phyloP scores from a whole-genome alignment of 75 land plant species.

The Azolla pinnata region DNA sequence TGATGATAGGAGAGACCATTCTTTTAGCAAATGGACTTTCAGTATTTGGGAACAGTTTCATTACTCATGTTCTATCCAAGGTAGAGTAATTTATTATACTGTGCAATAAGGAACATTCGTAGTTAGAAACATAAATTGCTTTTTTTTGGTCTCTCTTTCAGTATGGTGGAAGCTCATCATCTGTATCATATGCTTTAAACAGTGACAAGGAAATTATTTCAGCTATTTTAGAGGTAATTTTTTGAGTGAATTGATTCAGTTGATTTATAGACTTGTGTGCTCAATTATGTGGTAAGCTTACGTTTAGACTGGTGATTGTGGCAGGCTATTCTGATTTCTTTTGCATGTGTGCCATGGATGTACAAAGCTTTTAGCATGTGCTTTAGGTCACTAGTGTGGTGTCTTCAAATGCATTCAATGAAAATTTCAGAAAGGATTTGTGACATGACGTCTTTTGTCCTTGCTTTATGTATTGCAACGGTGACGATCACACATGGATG shows the following conservation, averaged over 20 bases:
- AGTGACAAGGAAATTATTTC: slow-evolving; percentile 10
- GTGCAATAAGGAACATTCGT: neutral
- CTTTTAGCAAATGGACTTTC: slow-evolving; percentile 63
- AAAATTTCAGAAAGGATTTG: slow-evolving; percentile 10
- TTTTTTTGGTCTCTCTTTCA: neutral
- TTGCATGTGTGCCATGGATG: slow-evolving; percentile 35
- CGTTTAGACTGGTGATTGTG: neutral
- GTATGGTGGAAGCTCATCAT: neutral
- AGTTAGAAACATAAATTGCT: neutral
- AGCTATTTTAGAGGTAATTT: slow-evolving; percentile 10
- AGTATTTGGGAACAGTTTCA: slow-evolving; percentile 53
- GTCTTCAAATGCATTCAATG: slow-evolving; percentile 1
- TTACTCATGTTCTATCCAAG: slow-evolving; percentile 40
- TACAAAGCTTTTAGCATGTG: slow-evolving; percentile 22
- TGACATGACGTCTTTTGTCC: slow-evolving; percentile 35
- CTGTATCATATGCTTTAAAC: slow-evolving; percentile 4
- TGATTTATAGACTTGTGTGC: neutral
- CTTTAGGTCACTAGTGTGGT: slow-evolving; percentile 1
- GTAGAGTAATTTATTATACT: slow-evolving; percentile 16
- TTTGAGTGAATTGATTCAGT: neutral
- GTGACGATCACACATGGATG: slow-evolving; percentile 33
- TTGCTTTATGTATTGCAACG: slow-evolving; percentile 23
- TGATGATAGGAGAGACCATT: slow-evolving; percentile 52
- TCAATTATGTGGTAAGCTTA: neutral
- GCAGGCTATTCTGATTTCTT: slow-evolving; percentile 48